phyloP scores from a whole-genome alignment of 768 basidiomycete species.

The Lactarius psammicola region DNA sequence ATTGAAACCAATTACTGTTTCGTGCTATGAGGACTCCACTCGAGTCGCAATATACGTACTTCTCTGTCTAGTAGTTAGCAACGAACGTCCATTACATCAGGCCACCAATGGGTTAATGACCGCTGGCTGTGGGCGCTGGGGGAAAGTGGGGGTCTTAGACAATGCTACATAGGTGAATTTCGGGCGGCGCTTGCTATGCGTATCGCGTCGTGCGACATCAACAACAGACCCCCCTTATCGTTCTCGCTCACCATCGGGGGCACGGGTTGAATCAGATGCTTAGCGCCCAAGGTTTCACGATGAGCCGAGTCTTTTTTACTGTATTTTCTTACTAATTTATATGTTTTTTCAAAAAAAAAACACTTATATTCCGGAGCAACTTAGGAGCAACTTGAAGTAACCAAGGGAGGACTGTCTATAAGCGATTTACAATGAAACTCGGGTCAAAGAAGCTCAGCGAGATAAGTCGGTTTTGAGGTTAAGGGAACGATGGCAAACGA shows the following conservation, averaged over 20 bases:
- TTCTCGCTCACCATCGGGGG: not conserved
- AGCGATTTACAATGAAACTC: no score
- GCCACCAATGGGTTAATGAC: not conserved
- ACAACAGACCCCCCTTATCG: not conserved
- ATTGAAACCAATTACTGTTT: not conserved
- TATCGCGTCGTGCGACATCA: not conserved
- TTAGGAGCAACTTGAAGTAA: no score
- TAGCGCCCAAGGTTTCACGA: not conserved
- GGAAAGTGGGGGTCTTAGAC: not conserved
- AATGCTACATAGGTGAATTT: not conserved
- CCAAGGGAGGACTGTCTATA: no score
- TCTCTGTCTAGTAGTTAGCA: not conserved
- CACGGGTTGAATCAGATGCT: not conserved
- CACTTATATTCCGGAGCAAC: no score
- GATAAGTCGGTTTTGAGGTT: no score
- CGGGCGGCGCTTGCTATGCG: not conserved
- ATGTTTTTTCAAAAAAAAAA: no score
- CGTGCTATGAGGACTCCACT: not conserved
- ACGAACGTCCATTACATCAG: not conserved
- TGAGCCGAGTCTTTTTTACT: not conserved
- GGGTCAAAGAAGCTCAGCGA: no score
- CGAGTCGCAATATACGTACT: not conserved
- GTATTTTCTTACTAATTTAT: no score
- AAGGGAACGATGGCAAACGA: no score
- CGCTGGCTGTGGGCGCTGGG: not conserved